Conservation (phyloP, 805 yeast species). For the Yarrowia phangngaensis region DNA sequence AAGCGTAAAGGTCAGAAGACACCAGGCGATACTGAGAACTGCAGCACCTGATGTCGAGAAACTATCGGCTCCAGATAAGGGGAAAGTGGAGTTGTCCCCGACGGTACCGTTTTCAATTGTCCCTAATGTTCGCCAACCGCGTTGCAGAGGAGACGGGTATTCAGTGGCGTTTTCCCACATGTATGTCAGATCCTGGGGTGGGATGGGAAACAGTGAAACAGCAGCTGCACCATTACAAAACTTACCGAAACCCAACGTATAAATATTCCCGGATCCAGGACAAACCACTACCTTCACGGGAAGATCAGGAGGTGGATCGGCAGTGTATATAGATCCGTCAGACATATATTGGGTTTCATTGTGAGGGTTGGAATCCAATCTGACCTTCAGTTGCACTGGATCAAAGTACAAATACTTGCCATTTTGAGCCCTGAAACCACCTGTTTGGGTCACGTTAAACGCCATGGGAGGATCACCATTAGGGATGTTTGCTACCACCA, state of each 20-base stretch:
- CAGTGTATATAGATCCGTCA: neutral
- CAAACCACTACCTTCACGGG: neutral
- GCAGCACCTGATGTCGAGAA: no score
- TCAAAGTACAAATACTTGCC: slow-evolving; percentile 4
- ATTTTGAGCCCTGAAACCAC: slow-evolving; percentile 10
- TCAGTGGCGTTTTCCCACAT: slow-evolving; percentile 5
- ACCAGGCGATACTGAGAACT: no score
- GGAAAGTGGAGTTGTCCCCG: slow-evolving; percentile 10
- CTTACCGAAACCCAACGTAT: neutral
- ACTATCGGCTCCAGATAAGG: no score
- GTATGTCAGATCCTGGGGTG: slow-evolving; percentile 2
- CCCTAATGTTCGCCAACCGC: neutral
- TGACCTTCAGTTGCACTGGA: neutral
- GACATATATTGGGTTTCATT: slow-evolving; percentile 5
- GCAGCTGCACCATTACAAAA: neutral
- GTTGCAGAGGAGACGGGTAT: slow-evolving; percentile 3
- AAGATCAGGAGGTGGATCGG: neutral
- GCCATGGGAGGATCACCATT: slow-evolving; percentile 22
- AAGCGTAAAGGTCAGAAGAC: no score
- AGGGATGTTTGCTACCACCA: slow-evolving; percentile 10
- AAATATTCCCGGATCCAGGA: neutral
- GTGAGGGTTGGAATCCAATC: neutral
- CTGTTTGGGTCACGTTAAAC: slow-evolving; percentile 12
- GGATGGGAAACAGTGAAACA: neutral
- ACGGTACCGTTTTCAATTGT: neutral